These are phyloP conservation scores for Aspergillus taichungensis DNA, from an alignment of 495 filamentous ascomycete species.

Conservation along the genomic window DNA sequence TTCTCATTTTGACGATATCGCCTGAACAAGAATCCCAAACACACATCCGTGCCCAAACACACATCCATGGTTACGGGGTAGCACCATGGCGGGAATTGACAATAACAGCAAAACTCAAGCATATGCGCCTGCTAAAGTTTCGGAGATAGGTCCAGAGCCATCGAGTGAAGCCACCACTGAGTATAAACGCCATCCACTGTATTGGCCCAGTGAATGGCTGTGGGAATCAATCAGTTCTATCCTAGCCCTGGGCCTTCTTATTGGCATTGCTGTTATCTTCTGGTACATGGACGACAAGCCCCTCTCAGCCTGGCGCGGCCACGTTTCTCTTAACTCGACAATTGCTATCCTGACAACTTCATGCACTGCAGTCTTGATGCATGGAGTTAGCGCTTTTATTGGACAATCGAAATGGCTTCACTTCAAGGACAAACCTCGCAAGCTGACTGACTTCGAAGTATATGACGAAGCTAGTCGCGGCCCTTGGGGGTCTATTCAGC, in stretches of 20 bases:
- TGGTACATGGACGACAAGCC: conserved; percentile 13
- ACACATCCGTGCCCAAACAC: too few relatives aligned
- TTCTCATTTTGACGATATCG: background rate
- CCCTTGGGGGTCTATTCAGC: conserved; percentile 27
- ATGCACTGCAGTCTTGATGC: conserved; percentile 11
- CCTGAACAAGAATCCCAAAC: background rate
- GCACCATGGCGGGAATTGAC: conserved; percentile 8
- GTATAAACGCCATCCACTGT: conserved; percentile 15
- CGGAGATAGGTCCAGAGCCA: conserved; percentile 4
- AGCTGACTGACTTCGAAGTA: conserved; percentile 22
- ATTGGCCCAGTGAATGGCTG: conserved; percentile 12
- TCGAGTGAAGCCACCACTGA: conserved; percentile 1
- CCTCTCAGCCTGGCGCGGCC: conserved; percentile 7
- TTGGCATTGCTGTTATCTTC: conserved; percentile 10
- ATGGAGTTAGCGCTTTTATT: conserved; percentile 12
- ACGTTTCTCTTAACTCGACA: conserved; percentile 12
- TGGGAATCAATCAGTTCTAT: conserved; percentile 9
- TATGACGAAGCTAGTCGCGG: conserved; percentile 37
- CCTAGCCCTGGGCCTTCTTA: conserved; percentile 7
- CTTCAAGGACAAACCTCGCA: conserved; percentile 20
- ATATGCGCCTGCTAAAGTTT: conserved; percentile 4
- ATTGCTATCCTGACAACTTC: conserved; percentile 14
- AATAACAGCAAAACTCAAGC: conserved; percentile 1
- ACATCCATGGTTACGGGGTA: background rate
- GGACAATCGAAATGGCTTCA: conserved; percentile 30